Evolutionary conservation across 148 eudicot species (phyloP).

Genomic region (Cornus suecica): DNA sequence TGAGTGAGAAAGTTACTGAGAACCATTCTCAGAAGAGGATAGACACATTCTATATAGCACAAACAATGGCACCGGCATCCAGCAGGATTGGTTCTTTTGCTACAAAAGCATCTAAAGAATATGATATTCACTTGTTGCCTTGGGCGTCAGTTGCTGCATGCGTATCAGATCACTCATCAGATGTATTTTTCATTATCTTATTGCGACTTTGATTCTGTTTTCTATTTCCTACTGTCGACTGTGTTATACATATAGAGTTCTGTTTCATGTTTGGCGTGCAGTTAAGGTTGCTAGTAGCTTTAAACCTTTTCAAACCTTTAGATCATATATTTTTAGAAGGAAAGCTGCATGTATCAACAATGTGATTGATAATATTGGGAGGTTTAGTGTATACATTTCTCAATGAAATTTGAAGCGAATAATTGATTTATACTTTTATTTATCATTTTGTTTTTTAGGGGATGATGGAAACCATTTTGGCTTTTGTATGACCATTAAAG

Average conservation of each 20-base stretch:
- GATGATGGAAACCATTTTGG: neutral
- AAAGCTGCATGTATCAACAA: neutral
- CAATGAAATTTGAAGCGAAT: neutral
- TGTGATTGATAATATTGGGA: neutral
- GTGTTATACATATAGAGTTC: neutral
- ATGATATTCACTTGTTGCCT: conserved; percentile 88
- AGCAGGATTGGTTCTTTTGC: conserved; percentile 96
- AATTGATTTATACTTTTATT: neutral
- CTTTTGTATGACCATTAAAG: neutral
- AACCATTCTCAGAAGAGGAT: conserved; percentile 43
- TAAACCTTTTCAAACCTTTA: neutral
- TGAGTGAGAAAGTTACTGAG: conserved; percentile 58
- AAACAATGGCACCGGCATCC: conserved; percentile 84
- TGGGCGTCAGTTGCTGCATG: conserved; percentile 99
- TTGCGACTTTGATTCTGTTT: neutral
- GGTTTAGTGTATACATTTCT: neutral
- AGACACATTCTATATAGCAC: conserved; percentile 76
- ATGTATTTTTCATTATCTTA: conserved; percentile 31
- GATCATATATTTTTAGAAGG: neutral
- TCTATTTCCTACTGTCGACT: too few species aligned
- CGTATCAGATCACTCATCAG: conserved; percentile 55
- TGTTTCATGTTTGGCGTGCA: neutral
- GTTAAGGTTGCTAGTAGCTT: neutral
- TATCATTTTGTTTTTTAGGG: neutral
- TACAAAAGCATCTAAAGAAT: conserved; percentile 70